These are phyloP conservation scores for Aristolochia contorta DNA, from an alignment of 164 flowering plant genomes.

Conservation along the genomic window DNA sequence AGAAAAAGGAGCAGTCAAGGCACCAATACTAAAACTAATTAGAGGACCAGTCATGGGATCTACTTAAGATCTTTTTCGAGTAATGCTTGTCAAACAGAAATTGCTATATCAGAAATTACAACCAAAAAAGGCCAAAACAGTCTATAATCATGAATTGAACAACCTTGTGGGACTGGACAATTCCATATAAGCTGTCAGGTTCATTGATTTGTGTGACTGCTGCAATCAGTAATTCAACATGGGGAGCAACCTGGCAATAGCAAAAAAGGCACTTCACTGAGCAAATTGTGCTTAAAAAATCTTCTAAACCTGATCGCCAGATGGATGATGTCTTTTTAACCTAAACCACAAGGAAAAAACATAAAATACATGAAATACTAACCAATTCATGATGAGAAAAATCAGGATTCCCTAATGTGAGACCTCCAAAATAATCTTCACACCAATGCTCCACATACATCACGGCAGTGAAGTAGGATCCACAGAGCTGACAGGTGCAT, in stretches of 20 bases:
- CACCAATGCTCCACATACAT: slow-evolving; percentile 99
- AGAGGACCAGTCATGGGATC: no score
- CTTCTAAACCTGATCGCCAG: background rate
- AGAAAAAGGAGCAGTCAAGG: no score
- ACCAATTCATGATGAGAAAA: slow-evolving; percentile 74
- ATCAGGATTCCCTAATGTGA: slow-evolving; percentile 80
- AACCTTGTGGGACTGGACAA: slow-evolving; percentile 90
- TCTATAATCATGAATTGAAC: slow-evolving; percentile 8
- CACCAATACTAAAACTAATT: no score
- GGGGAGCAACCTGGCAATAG: slow-evolving; percentile 51
- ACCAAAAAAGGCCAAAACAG: background rate
- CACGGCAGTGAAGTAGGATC: slow-evolving; percentile 78
- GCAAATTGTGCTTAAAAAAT: background rate
- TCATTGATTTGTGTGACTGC: slow-evolving; percentile 89
- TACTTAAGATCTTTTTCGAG: no score
- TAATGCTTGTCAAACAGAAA: background rate
- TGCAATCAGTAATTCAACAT: slow-evolving; percentile 68
- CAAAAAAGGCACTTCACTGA: background rate
- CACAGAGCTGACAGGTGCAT: slow-evolving; percentile 51
- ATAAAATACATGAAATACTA: slow-evolving; percentile 6
- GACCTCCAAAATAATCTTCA: slow-evolving; percentile 63
- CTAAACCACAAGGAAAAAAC: background rate
- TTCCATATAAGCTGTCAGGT: slow-evolving; percentile 95
- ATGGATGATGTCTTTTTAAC: no score
- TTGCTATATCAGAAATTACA: background rate